These are phyloP conservation scores for Grosmannia penicillata DNA, from an alignment of 2,329 filamentous ascomycete genomes.

Conservation along the genomic window DNA sequence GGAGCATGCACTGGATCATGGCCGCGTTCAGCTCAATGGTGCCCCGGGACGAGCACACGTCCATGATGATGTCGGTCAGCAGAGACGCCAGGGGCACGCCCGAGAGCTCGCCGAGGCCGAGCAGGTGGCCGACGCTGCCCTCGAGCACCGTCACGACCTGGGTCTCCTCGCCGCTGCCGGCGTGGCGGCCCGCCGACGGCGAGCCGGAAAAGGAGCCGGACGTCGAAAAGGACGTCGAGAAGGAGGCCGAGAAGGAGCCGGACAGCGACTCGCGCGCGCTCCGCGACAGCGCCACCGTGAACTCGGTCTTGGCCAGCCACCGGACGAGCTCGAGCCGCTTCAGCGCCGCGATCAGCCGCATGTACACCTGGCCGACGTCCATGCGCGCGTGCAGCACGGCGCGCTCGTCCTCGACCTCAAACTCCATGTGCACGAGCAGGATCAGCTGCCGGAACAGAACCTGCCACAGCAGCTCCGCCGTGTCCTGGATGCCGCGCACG, in stretches of 20 bases:
- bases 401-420: conserved; percentile 61
- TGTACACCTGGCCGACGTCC: conserved; percentile 55
- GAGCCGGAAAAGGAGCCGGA: conserved; percentile 10
- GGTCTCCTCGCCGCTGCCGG: conserved; percentile 19
- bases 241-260: conserved; percentile 16
- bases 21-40: conserved; percentile 49
- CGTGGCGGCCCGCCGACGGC: conserved; percentile 22
- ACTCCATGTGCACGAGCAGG: conserved; percentile 74
- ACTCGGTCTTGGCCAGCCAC: conserved; percentile 49
- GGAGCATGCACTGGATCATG: conserved; percentile 45
- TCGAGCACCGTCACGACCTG: conserved; percentile 44
- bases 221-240: too few species aligned
- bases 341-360: conserved; percentile 54
- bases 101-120: conserved; percentile 43
- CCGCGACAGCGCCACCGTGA: conserved; percentile 32
- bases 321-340: conserved; percentile 58
- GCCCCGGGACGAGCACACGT: conserved; percentile 49
- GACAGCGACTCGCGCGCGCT: conserved; percentile 19
- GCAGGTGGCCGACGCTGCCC: conserved; percentile 45
- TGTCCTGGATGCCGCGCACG: conserved; percentile 67
- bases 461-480: conserved; percentile 54
- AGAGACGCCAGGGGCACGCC: conserved; percentile 39
- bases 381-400: conserved; percentile 45
- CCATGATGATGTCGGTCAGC: conserved; percentile 51
- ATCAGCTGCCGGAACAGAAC: conserved; percentile 72